Evolutionary conservation across 2,329 filamentous ascomycete genomes (phyloP).

Genomic region (Aspergillus piperis): DNA sequence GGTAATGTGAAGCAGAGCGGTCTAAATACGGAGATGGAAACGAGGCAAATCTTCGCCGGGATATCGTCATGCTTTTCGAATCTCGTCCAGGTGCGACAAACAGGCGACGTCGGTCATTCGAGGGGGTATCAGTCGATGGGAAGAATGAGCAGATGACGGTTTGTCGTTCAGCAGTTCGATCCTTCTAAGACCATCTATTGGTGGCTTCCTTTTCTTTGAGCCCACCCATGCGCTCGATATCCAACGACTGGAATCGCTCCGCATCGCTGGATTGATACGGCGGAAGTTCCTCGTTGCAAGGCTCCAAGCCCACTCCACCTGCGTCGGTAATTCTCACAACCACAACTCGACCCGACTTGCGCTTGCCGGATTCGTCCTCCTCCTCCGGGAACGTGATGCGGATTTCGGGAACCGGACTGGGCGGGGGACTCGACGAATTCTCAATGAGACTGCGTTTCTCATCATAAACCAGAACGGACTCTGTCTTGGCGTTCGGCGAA

Average conservation of each 20-base stretch:
- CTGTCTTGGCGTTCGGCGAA: constrained; percentile 58
- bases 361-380: constrained; percentile 73
- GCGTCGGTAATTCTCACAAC: constrained; percentile 88
- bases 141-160: constrained; percentile 8
- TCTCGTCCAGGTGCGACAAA: constrained; percentile 29
- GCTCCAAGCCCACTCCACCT: constrained; percentile 82
- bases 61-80: constrained; percentile 36
- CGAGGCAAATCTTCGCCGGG: constrained; percentile 29
- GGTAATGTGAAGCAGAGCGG: constrained; percentile 20
- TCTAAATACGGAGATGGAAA: constrained; percentile 27
- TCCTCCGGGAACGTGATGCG: constrained; percentile 98
- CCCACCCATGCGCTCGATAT: constrained; percentile 91
- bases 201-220: constrained; percentile 79
- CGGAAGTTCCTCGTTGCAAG: constrained; percentile 75
- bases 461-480: constrained; percentile 73
- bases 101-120: constrained; percentile 12
- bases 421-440: constrained; percentile 72
- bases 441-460: constrained; percentile 78
- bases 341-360: constrained; percentile 82
- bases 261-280: constrained; percentile 83
- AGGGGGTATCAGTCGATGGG: constrained; percentile 15
- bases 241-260: constrained; percentile 85
- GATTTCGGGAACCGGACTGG: constrained; percentile 90
- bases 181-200: constrained; percentile 37
- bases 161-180: constrained; percentile 1